A percentile compares a stretch with the other conserved stretches of the same genome.
These are phyloP conservation scores for Magnusiomyces paraingens DNA, from an alignment of 1,139 yeast species.

Conservation along the genomic window DNA sequence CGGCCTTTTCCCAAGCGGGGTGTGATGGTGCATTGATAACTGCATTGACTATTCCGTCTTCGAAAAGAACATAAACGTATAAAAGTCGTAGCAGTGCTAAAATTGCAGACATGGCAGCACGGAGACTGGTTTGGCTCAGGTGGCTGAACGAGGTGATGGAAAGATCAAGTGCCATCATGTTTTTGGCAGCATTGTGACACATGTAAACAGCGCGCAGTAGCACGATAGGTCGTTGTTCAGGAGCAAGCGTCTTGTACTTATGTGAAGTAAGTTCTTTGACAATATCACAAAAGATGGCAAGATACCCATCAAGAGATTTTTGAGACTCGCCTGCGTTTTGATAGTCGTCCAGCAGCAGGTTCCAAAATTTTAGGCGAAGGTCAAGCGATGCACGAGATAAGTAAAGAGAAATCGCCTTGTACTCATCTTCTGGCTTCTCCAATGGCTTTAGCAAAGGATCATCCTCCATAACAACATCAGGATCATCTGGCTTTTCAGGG, in stretches of 20 bases:
- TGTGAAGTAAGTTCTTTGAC: conserved; percentile 35
- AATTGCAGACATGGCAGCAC: conserved; percentile 29
- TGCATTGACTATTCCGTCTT: conserved; percentile 34
- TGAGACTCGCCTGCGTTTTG: conserved; percentile 36
- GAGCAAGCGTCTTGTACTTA: conserved; percentile 21
- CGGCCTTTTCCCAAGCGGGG: conserved; percentile 31
- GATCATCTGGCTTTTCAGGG: conserved; percentile 24
- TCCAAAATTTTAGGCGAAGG: conserved; percentile 71
- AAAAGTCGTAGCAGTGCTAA: conserved; percentile 37
- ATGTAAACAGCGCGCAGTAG: conserved; percentile 42
- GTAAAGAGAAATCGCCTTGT: conserved; percentile 51
- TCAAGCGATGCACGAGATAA: conserved; percentile 58
- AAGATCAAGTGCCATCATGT: conserved; percentile 26
- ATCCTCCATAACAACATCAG: conserved; percentile 8
- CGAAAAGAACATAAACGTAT: conserved; percentile 38
- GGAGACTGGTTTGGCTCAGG: conserved; percentile 16
- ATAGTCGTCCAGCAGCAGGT: conserved; percentile 59
- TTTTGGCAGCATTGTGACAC: conserved; percentile 39
- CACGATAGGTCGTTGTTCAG: conserved; percentile 23
- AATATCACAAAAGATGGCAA: conserved; percentile 42
- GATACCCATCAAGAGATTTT: conserved; percentile 50
- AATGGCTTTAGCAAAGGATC: conserved; percentile 3
- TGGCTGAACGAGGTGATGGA: conserved; percentile 19
- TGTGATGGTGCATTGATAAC: conserved; percentile 30
- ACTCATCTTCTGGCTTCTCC: conserved; percentile 28